Evolutionary conservation across 2,329 filamentous ascomycete genomes (phyloP), one percentile per base, ranked within the genome.

Genomic region (Alternaria gansuensis): DNA sequence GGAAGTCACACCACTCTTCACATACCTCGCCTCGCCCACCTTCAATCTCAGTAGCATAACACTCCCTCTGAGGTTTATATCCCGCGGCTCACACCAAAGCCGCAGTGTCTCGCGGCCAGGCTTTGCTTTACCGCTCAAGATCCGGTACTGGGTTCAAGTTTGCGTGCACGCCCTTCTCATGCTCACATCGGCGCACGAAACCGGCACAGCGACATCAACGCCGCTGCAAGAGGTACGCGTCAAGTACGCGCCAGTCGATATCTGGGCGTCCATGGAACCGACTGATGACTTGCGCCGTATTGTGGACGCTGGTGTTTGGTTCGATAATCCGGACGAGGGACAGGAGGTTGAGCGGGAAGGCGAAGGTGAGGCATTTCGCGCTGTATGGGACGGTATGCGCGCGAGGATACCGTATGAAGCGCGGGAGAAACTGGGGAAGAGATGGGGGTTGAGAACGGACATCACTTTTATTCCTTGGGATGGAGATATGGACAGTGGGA

Each of bases 251-350:
- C 73, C 75, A 5, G 71, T 67, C 59, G 71, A 77, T 51, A 70
- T 75, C 14, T 77, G 73, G 74, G 74, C 74, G 14, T 67, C 63
- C 28, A 73, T 77, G 71, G 72, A 75, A 44, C 73, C 72, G 1
- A 63, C 62, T 0, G 74, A 76, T 34, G 63, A 75, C 23, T 52
- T 77, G 51, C 33, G 48, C 9, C 62, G 70, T 24, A 71, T 77
- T 36, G 64, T 63, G 2, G 59, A 69, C 41, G 51, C 60, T 6
- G 75, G 74, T 0, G 60, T 77, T 1, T 76, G 70, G 72, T 73
- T 74, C 24, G 62, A 66, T 34, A 64, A 64, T 0, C 54, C 52
- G 0, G 57, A 56, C 6, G 67, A 68, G 7, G 72, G 62, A 0
- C 50, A 59, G 10, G 64, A 59, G 0, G 54, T 59, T 2, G 68